These are phyloP conservation scores for Fusarium subtropicale DNA, from an alignment of 2,329 filamentous ascomycete species.

Conservation along the genomic window DNA sequence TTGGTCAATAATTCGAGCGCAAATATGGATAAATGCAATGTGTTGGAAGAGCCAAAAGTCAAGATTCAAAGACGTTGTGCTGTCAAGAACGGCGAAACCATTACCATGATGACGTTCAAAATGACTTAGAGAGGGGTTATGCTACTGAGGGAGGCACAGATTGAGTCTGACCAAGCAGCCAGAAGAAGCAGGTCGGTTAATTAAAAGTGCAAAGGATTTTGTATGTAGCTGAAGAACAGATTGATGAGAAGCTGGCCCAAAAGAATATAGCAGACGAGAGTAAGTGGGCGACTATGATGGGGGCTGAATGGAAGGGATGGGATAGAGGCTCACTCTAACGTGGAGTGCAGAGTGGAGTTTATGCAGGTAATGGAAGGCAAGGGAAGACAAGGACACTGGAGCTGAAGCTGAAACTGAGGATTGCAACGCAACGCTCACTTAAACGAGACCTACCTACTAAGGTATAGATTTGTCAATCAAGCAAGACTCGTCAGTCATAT, in stretches of 20 bases:
- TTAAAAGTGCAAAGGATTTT: constrained; percentile 8
- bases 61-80: constrained; percentile 25
- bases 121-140: constrained; percentile 11
- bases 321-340: constrained; percentile 29
- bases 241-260: constrained; percentile 1
- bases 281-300: background rate
- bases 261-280: background rate
- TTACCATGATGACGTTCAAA: constrained; percentile 18
- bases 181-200: constrained; percentile 20
- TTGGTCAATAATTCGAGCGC: constrained; percentile 4
- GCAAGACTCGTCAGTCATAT: background rate
- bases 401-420: constrained; percentile 14
- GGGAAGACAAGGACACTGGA: constrained; percentile 10
- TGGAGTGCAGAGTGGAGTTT: constrained; percentile 40
- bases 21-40: background rate
- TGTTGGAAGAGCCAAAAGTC: background rate
- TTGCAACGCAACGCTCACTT: background rate
- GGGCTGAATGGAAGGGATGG: constrained; percentile 5
- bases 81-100: constrained; percentile 25
- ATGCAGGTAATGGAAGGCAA: constrained; percentile 35
- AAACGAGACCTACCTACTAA: background rate
- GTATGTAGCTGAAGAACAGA: constrained; percentile 18
- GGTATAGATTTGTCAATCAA: background rate
- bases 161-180: constrained; percentile 10
- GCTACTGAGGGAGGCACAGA: background rate